Evolutionary conservation across 768 basidiomycete genomes (phyloP), one percentile per base, ranked within the genome.

Genomic region (Amanita inopinata): DNA sequence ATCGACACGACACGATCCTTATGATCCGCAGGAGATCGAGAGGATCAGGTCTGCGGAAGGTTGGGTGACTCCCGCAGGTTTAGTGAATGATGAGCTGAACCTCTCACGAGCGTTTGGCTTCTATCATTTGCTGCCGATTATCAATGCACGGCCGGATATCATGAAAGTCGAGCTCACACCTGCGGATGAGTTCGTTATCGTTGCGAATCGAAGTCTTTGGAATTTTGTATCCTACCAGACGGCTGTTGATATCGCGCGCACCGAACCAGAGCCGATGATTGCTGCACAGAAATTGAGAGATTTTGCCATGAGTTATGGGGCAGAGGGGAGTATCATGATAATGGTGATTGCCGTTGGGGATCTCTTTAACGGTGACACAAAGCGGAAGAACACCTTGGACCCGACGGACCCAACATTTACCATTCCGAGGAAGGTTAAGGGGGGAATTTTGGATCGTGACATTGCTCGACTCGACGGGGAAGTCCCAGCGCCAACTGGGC

Each of bases 211-310:
- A 4, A 90, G 89, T 0, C 59, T 98, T 18, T 99, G 96, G 96
- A 85, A 93, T 51, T 87, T 78, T 50, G 85, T 98, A 49, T 83
- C 87, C 3, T 89, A 87, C 56, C 91, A 97, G 59, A 94, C 88
- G 0, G 94, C 96, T 1, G 91, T 98, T 43, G 94, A 98, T 58
- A 92, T 98, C 47, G 93, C 91, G 0, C 74, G 87, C 28, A 74
- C 76, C 5, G 84, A 84, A 53, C 59, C 63, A 3, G 69, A 74
- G 50, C 71, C 71, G 5, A 74, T 72, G 70, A 80, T 91, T 55
- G 96, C 96, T 3, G 90, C 96, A 0, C 93, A 97, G 65, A 98
- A 96, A 65, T 62, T 99, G 31, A 77, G 96, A 36, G 96, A 99
- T 58, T 87, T 97, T 49, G 91, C 96, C 5, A 88, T 99, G 56